Base-by-base conservation (phyloP, 805 yeast genomes). In the Metschnikowia reukaufii region DNA sequence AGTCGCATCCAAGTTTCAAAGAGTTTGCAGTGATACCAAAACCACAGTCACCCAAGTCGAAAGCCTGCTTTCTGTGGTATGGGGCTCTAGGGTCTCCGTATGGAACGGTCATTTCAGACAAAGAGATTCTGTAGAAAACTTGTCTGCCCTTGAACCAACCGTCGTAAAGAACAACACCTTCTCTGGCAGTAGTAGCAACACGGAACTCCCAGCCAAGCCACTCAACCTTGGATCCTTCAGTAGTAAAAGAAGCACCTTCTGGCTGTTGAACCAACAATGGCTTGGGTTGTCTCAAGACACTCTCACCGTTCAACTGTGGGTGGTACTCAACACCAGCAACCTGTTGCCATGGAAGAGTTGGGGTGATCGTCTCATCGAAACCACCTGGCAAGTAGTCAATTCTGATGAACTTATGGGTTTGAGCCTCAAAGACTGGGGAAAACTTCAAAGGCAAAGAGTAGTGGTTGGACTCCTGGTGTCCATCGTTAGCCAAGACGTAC, bases 141-240 rank as follows among this genome's bases (percentile, higher is more conserved):
- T 86, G 83, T 68, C 94, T 81, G 42, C 91, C 92, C 65, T 85
- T 84, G 73, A 84, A 86, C 61, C 71, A 72, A 43, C 81, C 82
- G 56, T 86, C 87, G 64, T 86, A 86, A 29, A 86, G 55, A 27
- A 84, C 92, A 57, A 84, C 75, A 55, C 95, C 95, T 69, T 86
- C 95, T 73, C 95, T 82, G 42, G 79, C 82, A 58, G 82, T 82
- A 42, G 86, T 72, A 44, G 81, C 76, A 36, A 81, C 86, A 64
- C 84, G 77, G 70, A 86, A 84, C 64, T 82, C 84, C 94, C 94
- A 86, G 19, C 84, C 89, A 70, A 84, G 92, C 95, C 95, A 86
- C 49, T 70, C 66, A 55, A 87, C 76, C 62, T 81, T 81, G 52
- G 78, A 70, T 33, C 84, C 85, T 16, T 76, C 74, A 39, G 81